Evolutionary conservation across 2,329 filamentous ascomycete species (phyloP).

Genomic region (Penicillium sp.): DNA sequence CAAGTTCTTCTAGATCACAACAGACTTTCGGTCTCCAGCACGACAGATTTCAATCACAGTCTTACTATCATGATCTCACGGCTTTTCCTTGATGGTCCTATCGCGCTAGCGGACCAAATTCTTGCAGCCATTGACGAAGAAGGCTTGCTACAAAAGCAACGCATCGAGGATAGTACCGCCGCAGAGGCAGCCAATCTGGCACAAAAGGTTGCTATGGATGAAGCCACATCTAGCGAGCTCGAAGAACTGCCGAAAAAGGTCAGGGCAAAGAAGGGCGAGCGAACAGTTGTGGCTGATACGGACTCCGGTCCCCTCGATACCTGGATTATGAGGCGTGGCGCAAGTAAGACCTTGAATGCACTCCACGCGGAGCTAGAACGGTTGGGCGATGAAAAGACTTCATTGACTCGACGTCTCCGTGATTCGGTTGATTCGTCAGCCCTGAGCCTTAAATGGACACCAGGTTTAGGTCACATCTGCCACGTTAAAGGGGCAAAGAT

Average conservation of each 20-base stretch:
- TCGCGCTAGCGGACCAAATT: slow-evolving; percentile 69
- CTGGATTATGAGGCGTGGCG: slow-evolving; percentile 64
- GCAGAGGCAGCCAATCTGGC: slow-evolving; percentile 71
- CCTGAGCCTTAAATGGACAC: slow-evolving; percentile 80
- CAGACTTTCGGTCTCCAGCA: not conserved
- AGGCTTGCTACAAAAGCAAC: slow-evolving; percentile 76
- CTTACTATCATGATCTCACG: slow-evolving; percentile 34
- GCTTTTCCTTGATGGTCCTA: slow-evolving; percentile 60
- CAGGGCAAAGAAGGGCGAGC: slow-evolving; percentile 30
- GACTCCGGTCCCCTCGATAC: slow-evolving; percentile 51
- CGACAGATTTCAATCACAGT: slow-evolving; percentile 20
- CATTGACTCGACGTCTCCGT: slow-evolving; percentile 63
- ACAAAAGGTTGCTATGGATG: slow-evolving; percentile 66
- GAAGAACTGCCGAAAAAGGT: slow-evolving; percentile 56
- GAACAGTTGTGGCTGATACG: slow-evolving; percentile 30
- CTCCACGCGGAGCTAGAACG: slow-evolving; percentile 68
- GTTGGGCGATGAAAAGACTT: slow-evolving; percentile 60
- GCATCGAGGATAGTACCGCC: slow-evolving; percentile 70
- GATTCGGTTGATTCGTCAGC: slow-evolving; percentile 60
- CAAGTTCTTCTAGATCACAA: slow-evolving; percentile 31
- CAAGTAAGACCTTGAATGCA: slow-evolving; percentile 63
- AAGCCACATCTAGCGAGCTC: slow-evolving; percentile 61
- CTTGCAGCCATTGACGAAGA: slow-evolving; percentile 85
- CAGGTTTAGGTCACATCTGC: slow-evolving; percentile 83
- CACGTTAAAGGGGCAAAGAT: slow-evolving; percentile 81